phyloP scores from a whole-genome alignment of 2,329 filamentous ascomycete genomes.

The Cadophora luteo-olivacea region DNA sequence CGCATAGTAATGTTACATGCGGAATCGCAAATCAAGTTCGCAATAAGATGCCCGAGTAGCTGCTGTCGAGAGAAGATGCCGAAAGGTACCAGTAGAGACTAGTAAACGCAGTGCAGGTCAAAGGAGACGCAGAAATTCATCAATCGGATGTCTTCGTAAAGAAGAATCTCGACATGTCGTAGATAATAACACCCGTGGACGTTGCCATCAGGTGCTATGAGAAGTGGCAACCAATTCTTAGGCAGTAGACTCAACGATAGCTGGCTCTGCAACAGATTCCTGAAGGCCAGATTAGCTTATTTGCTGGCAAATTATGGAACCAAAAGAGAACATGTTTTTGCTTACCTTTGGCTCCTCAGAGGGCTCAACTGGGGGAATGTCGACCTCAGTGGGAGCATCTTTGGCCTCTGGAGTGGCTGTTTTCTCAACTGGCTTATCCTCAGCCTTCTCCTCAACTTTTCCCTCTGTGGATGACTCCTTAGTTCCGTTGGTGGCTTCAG shows the following conservation, averaged over 20 bases:
- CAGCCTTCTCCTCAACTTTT: slow-evolving; percentile 49
- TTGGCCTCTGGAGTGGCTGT: slow-evolving; percentile 36
- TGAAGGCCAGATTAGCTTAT: neutral
- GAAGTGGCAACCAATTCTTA: slow-evolving; percentile 24
- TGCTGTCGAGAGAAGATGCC: slow-evolving; percentile 19
- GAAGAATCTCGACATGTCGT: slow-evolving; percentile 22
- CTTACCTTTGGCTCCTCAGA: slow-evolving; percentile 38
- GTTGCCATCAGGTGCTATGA: slow-evolving; percentile 1
- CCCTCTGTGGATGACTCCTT: slow-evolving; percentile 43
- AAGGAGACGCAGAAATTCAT: slow-evolving; percentile 29
- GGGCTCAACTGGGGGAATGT: slow-evolving; percentile 38
- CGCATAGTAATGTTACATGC: slow-evolving; percentile 45
- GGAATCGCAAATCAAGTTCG: slow-evolving; percentile 36
- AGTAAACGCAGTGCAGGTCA: slow-evolving; percentile 20
- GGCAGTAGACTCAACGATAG: slow-evolving; percentile 35
- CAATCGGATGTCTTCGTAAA: slow-evolving; percentile 29
- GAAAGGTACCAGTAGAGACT: slow-evolving; percentile 16
- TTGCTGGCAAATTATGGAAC: too few species aligned
- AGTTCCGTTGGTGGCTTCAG: slow-evolving; percentile 42
- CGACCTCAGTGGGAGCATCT: slow-evolving; percentile 24
- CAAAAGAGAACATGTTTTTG: neutral
- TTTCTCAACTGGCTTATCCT: slow-evolving; percentile 47
- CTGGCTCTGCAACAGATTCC: slow-evolving; percentile 24
- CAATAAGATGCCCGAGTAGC: slow-evolving; percentile 32
- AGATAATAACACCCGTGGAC: slow-evolving; percentile 7